These are phyloP conservation scores for Fraxinus quadrangulata DNA, from an alignment of 257 asterid species.

Conservation along the genomic window DNA sequence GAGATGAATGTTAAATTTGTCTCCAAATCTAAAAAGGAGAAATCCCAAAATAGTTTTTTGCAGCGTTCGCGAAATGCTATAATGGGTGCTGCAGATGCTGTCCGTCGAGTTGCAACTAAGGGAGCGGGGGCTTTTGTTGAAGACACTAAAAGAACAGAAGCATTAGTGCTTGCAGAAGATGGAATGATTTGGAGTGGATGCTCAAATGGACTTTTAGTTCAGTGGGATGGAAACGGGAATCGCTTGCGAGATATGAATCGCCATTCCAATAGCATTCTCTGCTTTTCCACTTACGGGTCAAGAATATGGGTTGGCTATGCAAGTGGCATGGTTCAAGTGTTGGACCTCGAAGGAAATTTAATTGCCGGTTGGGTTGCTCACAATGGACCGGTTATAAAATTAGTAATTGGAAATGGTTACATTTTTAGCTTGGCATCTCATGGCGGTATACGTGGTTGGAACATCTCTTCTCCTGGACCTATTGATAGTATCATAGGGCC, in stretches of 20 bases:
- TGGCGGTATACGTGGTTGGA: slow-evolving; percentile 97
- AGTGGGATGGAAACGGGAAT: slow-evolving; percentile 95
- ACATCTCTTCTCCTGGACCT: slow-evolving; percentile 82
- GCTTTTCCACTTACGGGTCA: slow-evolving; percentile 71
- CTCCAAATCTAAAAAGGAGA: slow-evolving; percentile 82
- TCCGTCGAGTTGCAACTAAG: slow-evolving; percentile 80
- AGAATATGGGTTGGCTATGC: slow-evolving; percentile 83
- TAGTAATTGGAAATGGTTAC: slow-evolving; percentile 64
- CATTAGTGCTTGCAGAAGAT: slow-evolving; percentile 68
- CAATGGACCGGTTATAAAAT: slow-evolving; percentile 67
- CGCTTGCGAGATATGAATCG: slow-evolving; percentile 71
- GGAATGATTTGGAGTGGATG: slow-evolving; percentile 91
- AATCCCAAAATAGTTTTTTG: slow-evolving; percentile 70
- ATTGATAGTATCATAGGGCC: slow-evolving; percentile 60
- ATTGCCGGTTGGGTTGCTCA: slow-evolving; percentile 80
- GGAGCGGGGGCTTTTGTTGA: slow-evolving; percentile 76
- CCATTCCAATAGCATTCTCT: slow-evolving; percentile 73
- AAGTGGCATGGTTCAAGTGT: slow-evolving; percentile 74
- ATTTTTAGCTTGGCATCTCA: slow-evolving; percentile 87
- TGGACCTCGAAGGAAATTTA: slow-evolving; percentile 81
- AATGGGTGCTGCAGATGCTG: slow-evolving; percentile 97
- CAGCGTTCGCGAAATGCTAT: slow-evolving; percentile 91
- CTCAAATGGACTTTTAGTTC: slow-evolving; percentile 77
- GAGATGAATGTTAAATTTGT: slow-evolving; percentile 65
- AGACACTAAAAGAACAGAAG: slow-evolving; percentile 74